Evolutionary conservation across 2,329 filamentous ascomycete species (phyloP), one percentile per base, ranked within the genome.

Genomic region (Cladophialophora immunda): DNA sequence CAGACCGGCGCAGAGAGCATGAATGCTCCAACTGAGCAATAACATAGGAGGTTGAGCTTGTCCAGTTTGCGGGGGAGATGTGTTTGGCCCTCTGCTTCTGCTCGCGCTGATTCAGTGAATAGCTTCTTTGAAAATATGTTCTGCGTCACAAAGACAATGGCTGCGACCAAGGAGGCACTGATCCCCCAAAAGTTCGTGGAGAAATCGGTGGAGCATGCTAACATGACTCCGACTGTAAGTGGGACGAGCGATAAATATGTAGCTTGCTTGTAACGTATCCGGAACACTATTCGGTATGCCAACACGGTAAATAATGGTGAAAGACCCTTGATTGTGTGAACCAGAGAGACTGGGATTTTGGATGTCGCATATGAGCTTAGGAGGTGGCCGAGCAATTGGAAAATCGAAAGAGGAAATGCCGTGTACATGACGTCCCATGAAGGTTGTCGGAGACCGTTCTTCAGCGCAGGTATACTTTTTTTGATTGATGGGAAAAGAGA

Each of bases 121-220:
- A 99, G 88, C 71, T 93, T 92, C 80, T 99, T 99, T 22, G 94
- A 98, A 72, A 97, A 97, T 65, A 99, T 99, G 76, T 99, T 99
- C 77, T 99, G 95, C 0, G 93, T 95, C 38, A 99, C 95, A 76
- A 99, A 99, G 71, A 98, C 91, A 64, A 98, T 83, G 7, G 95
- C 93, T n/a, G 93, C 94, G 36, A 92, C 83, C 41, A 99, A 90
- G 3, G 95, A 94, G 75, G 94, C 94, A 11, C 94, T 75, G 19
- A 99, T 91, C n/a, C 95, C 95, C 59, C 95, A 86, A 69, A 97
- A 86, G 76, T 99, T 94, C 32, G 92, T 94, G 25, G 89, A 90
- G 73, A 97, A 94, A 75, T 93, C 93, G 13, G 94, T 92, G 1
- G 94, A 97, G 79, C 95, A 99, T 9, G 95, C 95, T 71, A 99